Evolutionary conservation across 768 basidiomycete species (phyloP).

Genomic region (Mrakia blollopis): DNA sequence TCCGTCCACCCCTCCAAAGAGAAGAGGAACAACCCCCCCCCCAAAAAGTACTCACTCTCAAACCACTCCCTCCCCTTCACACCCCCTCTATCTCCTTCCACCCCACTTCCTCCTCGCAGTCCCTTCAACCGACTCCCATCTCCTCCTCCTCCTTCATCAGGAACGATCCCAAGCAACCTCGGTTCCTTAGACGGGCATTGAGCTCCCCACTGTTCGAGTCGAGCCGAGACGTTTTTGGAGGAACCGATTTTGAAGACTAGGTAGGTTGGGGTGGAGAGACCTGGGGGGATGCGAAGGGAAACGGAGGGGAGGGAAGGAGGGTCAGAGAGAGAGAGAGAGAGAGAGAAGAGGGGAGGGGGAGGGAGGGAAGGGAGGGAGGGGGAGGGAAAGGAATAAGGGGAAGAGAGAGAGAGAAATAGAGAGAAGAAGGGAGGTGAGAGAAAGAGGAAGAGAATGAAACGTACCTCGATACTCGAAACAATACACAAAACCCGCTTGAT

Average conservation of each 20-base stretch:
- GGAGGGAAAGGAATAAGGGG: too few species aligned
- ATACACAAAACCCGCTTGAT: neutral
- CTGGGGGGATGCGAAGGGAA: neutral
- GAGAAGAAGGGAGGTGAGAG: too few species aligned
- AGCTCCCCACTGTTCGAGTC: slow-evolving; percentile 8
- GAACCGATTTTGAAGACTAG: slow-evolving; percentile 15
- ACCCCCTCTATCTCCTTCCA: neutral
- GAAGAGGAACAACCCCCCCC: neutral
- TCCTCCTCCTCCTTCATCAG: neutral
- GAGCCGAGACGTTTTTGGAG: neutral
- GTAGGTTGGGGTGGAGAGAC: neutral
- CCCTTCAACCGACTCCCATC: slow-evolving; percentile 7
- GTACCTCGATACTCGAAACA: slow-evolving; percentile 9
- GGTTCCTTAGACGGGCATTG: slow-evolving; percentile 14
- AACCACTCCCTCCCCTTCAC: neutral
- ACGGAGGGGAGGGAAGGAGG: neutral
- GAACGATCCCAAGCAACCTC: neutral
- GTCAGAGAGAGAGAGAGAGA: neutral
- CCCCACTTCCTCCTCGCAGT: neutral
- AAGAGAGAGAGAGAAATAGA: neutral
- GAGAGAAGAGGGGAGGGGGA: neutral
- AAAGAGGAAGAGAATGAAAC: neutral
- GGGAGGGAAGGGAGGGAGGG: neutral
- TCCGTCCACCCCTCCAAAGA: neutral
- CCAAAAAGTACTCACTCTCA: neutral